Percentiles rank a stretch among this genome's conserved stretches.
Evolutionary conservation across 1,284 basidiomycete species (phyloP).

Genomic region (Stereum hirsutum): DNA sequence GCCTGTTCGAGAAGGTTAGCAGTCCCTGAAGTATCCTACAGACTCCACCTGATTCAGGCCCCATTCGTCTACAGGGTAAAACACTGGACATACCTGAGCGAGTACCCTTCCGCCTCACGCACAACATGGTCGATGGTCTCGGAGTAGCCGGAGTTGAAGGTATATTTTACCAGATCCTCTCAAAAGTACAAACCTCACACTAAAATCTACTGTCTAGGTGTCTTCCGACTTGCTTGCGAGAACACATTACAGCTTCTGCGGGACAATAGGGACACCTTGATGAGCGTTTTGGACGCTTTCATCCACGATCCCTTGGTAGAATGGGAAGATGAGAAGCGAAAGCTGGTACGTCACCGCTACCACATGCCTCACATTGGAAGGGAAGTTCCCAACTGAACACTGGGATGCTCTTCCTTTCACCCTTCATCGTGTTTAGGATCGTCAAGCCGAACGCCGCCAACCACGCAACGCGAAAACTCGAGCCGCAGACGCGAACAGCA

Average conservation of each 20-base stretch:
- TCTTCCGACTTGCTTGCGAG: conserved; percentile 90
- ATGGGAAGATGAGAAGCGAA: conserved; percentile 79
- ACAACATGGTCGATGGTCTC: conserved; percentile 89
- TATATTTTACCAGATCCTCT: conserved; percentile 16
- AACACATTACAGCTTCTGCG: conserved; percentile 84
- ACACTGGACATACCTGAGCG: conserved; percentile 85
- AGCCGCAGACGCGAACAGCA: conserved; percentile 20
- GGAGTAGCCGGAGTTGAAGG: conserved; percentile 94
- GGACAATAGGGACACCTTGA: conserved; percentile 88
- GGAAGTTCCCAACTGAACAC: too few species aligned
- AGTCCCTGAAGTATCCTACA: too few species aligned
- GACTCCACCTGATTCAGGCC: too few species aligned
- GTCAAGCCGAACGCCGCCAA: too few species aligned
- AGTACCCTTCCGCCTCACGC: conserved; percentile 93
- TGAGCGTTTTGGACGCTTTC: conserved; percentile 96
- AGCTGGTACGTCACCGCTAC: conserved; percentile 35
- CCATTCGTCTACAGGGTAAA: conserved; percentile 66
- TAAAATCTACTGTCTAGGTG: conserved; percentile 37
- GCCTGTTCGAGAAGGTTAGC: conserved; percentile 88
- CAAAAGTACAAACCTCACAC: not conserved
- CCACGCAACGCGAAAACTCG: too few species aligned
- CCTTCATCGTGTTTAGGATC: too few species aligned
- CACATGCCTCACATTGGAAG: too few species aligned
- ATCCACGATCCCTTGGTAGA: conserved; percentile 97
- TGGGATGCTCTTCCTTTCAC: too few species aligned